Conservation (phyloP, 208 protist genomes). For the Porcisia hertigi region DNA sequence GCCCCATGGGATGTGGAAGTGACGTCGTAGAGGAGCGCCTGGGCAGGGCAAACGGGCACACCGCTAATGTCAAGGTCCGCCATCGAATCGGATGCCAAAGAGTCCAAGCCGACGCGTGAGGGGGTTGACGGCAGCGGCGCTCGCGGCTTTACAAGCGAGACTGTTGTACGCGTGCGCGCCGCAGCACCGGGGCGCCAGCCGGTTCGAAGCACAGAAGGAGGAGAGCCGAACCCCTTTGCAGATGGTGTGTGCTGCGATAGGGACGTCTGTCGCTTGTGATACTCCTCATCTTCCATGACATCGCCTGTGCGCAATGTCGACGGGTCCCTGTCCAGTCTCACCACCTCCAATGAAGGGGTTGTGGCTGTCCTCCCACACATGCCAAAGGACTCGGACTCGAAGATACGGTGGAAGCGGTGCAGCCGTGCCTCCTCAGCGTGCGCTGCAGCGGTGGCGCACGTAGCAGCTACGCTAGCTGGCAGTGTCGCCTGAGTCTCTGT, state of each 20-base stretch:
- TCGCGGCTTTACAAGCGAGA: background rate
- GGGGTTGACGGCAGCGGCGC: background rate
- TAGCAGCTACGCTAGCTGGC: constrained; percentile 2
- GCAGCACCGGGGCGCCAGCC: background rate
- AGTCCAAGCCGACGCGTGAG: background rate
- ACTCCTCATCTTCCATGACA: background rate
- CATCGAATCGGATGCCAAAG: background rate
- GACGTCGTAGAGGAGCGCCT: constrained; percentile 11
- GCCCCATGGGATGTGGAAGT: background rate
- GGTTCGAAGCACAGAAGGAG: constrained; percentile 22
- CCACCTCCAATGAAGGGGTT: too few relatives aligned
- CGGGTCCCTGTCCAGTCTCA: background rate
- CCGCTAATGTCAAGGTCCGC: background rate
- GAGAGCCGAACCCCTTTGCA: constrained; percentile 1
- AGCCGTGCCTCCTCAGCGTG: constrained; percentile 15
- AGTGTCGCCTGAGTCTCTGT: background rate
- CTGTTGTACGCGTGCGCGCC: background rate
- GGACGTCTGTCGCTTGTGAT: constrained; percentile 5
- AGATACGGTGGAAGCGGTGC: constrained; percentile 14
- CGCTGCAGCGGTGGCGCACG: constrained; percentile 11
- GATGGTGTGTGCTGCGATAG: constrained; percentile 13
- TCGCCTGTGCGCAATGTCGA: background rate
- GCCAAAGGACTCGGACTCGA: constrained; percentile 18
- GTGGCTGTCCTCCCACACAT: background rate
- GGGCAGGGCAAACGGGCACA: constrained; percentile 4